Evolutionary conservation across 805 yeast species (phyloP), one percentile per base, ranked within the genome.

Genomic region (Komagataella ulmi): DNA sequence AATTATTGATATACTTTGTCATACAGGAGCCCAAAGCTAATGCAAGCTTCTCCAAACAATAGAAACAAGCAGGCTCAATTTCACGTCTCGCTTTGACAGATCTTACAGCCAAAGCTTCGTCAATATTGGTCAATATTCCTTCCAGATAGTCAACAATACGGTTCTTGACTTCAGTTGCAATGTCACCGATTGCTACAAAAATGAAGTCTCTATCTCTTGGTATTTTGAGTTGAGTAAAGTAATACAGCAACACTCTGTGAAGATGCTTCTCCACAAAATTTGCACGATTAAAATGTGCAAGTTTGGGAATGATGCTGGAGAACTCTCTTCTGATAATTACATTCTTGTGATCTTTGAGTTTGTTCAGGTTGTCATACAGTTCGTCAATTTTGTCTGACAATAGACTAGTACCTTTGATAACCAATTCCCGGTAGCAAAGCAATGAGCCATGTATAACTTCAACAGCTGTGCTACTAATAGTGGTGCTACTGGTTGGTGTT

Each of bases 21-120:
- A 91, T 71, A 0, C 96, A 95, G 10, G 96, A 95, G 0, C 97
- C 97, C 14, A 91, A 88, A 0, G 98, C 91, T 23, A 76, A 75
- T 0, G 97, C 90, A 44, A 93, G 68, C 66, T 88, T 85, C 0
- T 95, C 88, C 47, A 91, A 75, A 63, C 98, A 93, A 58, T 85
- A 87, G 60, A 90, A 91, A 18, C 91, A 79, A 1, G 96, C 89
- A 0, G 87, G 84, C 57, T 88, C 95, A 47, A 85, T 80, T 49
- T 85, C 89, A 60, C 80, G 83, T 53, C 90, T 74, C 2, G 73
- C 65, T 55, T 80, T 79, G 36, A 78, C 73, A n/a, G 72, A 68
- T 59, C 79, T 81, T 6, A 83, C 72, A 1, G 78, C 70, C 24
- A 91, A 70, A 0, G 93, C 90, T 53, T 89, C 97, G 59, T 89